Evolutionary conservation across 768 basidiomycete genomes (phyloP), one percentile per base, ranked within the genome.

Genomic region (Candolleomyces eurysporus): DNA sequence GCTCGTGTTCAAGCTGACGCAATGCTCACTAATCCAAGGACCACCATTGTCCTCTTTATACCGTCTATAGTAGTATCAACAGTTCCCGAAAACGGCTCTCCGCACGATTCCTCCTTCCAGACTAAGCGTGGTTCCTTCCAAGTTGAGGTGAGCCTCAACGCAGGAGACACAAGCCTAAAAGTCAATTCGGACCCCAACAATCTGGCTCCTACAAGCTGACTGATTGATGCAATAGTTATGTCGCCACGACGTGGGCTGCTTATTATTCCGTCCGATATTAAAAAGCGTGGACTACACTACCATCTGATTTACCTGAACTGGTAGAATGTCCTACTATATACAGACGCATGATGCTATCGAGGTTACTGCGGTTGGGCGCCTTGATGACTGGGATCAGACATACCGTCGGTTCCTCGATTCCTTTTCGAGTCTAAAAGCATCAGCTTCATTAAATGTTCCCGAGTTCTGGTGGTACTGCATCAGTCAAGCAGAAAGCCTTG

Each of bases 121-220:
- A 55, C 32, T 40, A 55, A 55, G 53, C 53, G 39, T 19, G 53
- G 26, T 55, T 55, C 53, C 39, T 55, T 36, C 53, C 53, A 31
- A n/a, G n/a, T 55, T n/a, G 11, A 13, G 51, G 8, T 19, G 22
- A 16, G 32, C 17, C 51, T 26, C 51, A 11, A 30, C 21, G 14
- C 30, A 16, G 11, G 32, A 16, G 32, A 16, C 11, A n/a, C 8
- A 30, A 52, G 21, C 21, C 51, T 52, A 52, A 52, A 52, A 32
- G 51, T 52, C 31, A 52, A 52, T 30, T 32, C 19, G 22, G 51
- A 32, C 51, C 51, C 51, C 51, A 52, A 32, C 21, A 32, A 52
- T 52, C 21, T 52, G 51, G 51, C 51, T 52, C 51, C 26, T 30
- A 3, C 19, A 13, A 26, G 42, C 42, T n/a, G 42, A 43, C n/a